Evolutionary conservation across 2,329 filamentous ascomycete species (phyloP).

Genomic region (Aspergillus awamori): DNA sequence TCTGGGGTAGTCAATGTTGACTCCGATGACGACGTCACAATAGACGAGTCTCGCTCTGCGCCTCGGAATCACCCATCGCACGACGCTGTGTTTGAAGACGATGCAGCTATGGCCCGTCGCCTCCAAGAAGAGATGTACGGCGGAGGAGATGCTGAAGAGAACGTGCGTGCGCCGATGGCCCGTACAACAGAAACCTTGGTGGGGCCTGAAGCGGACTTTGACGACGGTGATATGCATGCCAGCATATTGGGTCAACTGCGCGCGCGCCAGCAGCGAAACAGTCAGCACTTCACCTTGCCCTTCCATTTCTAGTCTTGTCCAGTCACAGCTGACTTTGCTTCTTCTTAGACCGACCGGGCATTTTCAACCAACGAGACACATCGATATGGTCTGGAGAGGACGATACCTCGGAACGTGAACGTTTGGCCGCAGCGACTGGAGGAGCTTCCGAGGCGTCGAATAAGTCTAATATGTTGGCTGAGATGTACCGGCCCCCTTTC

Average conservation of each 20-base stretch:
- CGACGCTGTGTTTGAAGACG: constrained; percentile 71
- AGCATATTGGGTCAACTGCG: constrained; percentile 69
- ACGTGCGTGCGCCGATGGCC: constrained; percentile 85
- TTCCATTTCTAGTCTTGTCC: not conserved
- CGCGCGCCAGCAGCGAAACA: constrained; percentile 42
- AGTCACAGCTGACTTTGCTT: constrained; percentile 11
- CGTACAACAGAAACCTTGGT: constrained; percentile 90
- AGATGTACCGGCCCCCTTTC: constrained; percentile 90
- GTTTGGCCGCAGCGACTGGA: constrained; percentile 63
- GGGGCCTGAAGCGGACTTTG: constrained; percentile 64
- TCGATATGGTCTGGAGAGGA: constrained; percentile 63
- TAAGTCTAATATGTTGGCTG: constrained; percentile 78
- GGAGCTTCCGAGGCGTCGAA: constrained; percentile 66
- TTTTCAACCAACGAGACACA: constrained; percentile 68
- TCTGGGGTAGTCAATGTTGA: constrained; percentile 73
- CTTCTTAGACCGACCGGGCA: constrained; percentile 55
- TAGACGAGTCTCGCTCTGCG: constrained; percentile 37
- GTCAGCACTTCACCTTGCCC: constrained; percentile 27
- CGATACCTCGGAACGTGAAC: constrained; percentile 52
- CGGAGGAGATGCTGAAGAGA: constrained; percentile 56
- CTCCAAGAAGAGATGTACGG: constrained; percentile 91
- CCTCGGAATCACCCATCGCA: constrained; percentile 39
- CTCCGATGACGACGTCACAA: constrained; percentile 69
- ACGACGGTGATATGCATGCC: constrained; percentile 60
- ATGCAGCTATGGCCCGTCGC: constrained; percentile 88